A percentile compares a stretch with the other conserved stretches of the same genome.
These are phyloP conservation scores for Cadophora malorum DNA, from an alignment of 2,329 filamentous ascomycete genomes.

Conservation along the genomic window DNA sequence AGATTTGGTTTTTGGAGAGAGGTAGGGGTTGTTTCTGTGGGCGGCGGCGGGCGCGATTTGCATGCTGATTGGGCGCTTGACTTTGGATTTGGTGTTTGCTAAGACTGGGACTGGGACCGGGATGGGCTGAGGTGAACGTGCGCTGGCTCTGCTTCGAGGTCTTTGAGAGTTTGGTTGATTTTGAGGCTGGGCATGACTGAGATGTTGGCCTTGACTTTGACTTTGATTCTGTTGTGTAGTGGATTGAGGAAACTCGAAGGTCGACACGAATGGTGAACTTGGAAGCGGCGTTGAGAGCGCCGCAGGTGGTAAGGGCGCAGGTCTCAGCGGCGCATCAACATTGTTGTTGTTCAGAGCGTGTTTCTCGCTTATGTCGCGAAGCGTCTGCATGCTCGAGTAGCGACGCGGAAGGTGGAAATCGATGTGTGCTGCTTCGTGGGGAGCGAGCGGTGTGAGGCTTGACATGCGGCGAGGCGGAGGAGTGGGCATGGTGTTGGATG, in stretches of 20 bases:
- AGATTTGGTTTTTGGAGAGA: constrained; percentile 44
- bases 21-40: constrained; percentile 6
- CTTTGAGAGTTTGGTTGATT: neutral
- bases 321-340: neutral
- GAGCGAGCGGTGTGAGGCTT: constrained; percentile 30
- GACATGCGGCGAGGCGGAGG: constrained; percentile 30
- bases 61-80: constrained; percentile 36
- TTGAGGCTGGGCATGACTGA: neutral
- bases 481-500: constrained; percentile 5
- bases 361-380: constrained; percentile 19
- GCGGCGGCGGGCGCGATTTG: constrained; percentile 26
- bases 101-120: constrained; percentile 23
- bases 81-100: constrained; percentile 33
- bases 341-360: neutral
- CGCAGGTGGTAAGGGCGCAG: constrained; percentile 5
- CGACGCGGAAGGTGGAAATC: constrained; percentile 37
- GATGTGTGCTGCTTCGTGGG: constrained; percentile 23
- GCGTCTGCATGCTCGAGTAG: constrained; percentile 33
- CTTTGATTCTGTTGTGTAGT: neutral
- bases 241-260: neutral
- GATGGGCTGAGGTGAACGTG: neutral
- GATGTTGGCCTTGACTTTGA: neutral
- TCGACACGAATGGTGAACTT: neutral
- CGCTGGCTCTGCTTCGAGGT: constrained; percentile 10
- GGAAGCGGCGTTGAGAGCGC: neutral